Conservation (phyloP, 345 rosid genomes). For the Sapria himalayana region DNA sequence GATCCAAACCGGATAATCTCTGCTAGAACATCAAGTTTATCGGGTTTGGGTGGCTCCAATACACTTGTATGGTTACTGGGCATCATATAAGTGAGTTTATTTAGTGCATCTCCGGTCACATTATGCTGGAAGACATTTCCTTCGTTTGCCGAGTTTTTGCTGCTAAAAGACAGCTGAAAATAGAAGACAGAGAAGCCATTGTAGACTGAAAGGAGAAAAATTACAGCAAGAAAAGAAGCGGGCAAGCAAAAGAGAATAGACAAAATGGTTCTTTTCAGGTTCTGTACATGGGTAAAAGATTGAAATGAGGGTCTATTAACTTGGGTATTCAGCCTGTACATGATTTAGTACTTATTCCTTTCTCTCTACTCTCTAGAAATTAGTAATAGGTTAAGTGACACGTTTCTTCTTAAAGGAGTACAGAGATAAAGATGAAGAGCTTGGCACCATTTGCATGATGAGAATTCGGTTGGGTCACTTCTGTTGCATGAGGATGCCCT, state of each 20-base stretch:
- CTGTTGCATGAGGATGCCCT: no score
- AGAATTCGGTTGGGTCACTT: no score
- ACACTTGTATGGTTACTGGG: slow-evolving; percentile 8
- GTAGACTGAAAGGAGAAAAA: slow-evolving; percentile 33
- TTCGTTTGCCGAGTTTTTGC: slow-evolving; percentile 14
- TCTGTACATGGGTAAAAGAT: slow-evolving; percentile 7
- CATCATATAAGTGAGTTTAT: slow-evolving; percentile 6
- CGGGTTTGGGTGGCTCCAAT: slow-evolving; percentile 9
- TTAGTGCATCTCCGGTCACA: slow-evolving; percentile 13
- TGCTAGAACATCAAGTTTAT: neutral
- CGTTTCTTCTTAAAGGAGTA: no score
- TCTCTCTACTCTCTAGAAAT: no score
- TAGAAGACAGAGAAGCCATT: slow-evolving; percentile 60
- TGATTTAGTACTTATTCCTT: neutral
- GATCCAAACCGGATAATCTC: slow-evolving; percentile 10
- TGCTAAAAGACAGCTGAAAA: slow-evolving; percentile 24
- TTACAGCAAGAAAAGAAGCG: slow-evolving; percentile 45
- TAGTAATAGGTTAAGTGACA: no score
- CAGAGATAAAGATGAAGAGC: no score
- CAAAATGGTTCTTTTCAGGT: slow-evolving; percentile 15
- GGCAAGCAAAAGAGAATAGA: slow-evolving; percentile 26
- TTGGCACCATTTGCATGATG: no score
- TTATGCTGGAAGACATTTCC: slow-evolving; percentile 11
- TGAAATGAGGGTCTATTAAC: slow-evolving; percentile 7
- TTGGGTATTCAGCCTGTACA: slow-evolving; percentile 1